Conservation (phyloP, 805 yeast species). For the Kregervanrija pseudodelftensis region DNA sequence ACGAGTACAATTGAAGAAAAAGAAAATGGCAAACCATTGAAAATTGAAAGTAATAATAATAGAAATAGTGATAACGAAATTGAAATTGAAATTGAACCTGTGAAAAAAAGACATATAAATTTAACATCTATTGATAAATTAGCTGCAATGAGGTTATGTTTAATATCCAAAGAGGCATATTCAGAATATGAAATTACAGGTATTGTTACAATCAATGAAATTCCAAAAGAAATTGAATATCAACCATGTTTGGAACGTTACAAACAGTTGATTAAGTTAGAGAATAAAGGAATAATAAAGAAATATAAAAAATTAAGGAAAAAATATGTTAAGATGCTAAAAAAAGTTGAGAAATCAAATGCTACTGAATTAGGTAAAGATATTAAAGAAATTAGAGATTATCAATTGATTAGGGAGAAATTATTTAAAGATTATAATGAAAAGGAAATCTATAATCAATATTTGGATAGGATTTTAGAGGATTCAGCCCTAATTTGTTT, state of each 20-base stretch:
- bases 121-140: constrained; percentile 7
- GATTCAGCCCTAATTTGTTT: constrained; percentile 21
- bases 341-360: constrained; percentile 1
- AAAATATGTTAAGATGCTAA: constrained; percentile 8
- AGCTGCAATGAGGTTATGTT: constrained; percentile 13
- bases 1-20: too few species aligned
- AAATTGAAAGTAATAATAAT: not conserved
- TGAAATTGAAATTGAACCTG: too few species aligned
- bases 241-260: not conserved
- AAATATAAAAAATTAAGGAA: constrained; percentile 8
- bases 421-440: constrained; percentile 19
- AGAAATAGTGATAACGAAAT: not conserved
- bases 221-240: constrained; percentile 5
- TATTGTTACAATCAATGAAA: not conserved
- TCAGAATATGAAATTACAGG: not conserved
- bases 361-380: constrained; percentile 22
- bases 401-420: constrained; percentile 23
- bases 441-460: constrained; percentile 19
- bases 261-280: constrained; percentile 3
- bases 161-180: constrained; percentile 11
- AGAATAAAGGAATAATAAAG: not conserved
- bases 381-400: constrained; percentile 28
- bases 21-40: not conserved
- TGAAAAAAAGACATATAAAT: not conserved
- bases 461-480: constrained; percentile 20